phyloP scores from a whole-genome alignment of 2,329 filamentous ascomycete genomes.

The Aspergillus sp. region DNA sequence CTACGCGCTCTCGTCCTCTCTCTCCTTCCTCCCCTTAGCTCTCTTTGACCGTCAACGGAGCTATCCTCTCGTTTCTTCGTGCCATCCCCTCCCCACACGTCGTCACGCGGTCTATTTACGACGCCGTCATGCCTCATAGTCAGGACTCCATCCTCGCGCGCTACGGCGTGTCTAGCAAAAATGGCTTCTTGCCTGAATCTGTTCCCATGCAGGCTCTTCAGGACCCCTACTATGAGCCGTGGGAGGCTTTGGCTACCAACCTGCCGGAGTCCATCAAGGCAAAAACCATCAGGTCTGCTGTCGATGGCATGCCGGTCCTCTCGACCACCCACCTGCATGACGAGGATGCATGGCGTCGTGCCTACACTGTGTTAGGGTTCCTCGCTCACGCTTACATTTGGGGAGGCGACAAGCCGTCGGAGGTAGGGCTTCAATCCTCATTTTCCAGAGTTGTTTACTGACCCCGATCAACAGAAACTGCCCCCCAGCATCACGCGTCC shows the following conservation, averaged over 20 bases:
- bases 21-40: too few relatives aligned
- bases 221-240: slow-evolving; percentile 80
- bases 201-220: slow-evolving; percentile 65
- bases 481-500: slow-evolving; percentile 29
- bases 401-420: slow-evolving; percentile 62
- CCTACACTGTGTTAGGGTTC: slow-evolving; percentile 66
- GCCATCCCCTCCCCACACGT: too few relatives aligned
- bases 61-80: too few relatives aligned
- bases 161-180: slow-evolving; percentile 50
- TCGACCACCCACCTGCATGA: slow-evolving; percentile 65
- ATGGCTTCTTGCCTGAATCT: slow-evolving; percentile 75
- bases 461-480: slow-evolving; percentile 18
- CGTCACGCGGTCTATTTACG: too few relatives aligned
- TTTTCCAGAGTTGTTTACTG: slow-evolving; percentile 1
- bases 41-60: too few relatives aligned
- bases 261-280: slow-evolving; percentile 69
- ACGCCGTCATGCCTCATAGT: slow-evolving; percentile 17
- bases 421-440: slow-evolving; percentile 40
- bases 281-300: slow-evolving; percentile 62
- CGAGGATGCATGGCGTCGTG: slow-evolving; percentile 78
- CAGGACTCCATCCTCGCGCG: slow-evolving; percentile 46
- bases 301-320: slow-evolving; percentile 69
- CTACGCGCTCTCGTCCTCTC: too few relatives aligned
- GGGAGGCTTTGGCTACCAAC: slow-evolving; percentile 71
- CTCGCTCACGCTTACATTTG: slow-evolving; percentile 76